A percentile compares a stretch with the other conserved stretches of the same genome.
These are phyloP conservation scores for Gracilaria domingensis DNA, from an alignment of 23 red algal genomes.

Conservation along the genomic window DNA sequence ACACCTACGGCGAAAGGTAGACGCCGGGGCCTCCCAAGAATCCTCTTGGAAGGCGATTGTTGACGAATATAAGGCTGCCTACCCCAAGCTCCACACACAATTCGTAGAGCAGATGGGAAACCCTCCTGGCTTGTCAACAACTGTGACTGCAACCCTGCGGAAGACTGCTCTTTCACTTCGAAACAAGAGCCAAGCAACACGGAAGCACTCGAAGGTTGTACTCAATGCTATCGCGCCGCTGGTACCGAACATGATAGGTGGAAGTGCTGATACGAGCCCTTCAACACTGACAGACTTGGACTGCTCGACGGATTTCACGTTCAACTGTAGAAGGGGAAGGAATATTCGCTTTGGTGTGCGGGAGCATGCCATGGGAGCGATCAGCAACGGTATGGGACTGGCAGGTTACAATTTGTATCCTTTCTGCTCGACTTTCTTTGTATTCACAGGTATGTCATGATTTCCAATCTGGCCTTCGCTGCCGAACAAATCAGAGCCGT, in stretches of 20 bases:
- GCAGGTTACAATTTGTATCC: constrained; percentile 71
- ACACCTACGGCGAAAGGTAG: constrained; percentile 69
- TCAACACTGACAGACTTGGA: constrained; percentile 90
- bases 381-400: constrained; percentile 77
- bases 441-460: constrained; percentile 78
- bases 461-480: not conserved
- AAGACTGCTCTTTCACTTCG: constrained; percentile 41
- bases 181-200: constrained; percentile 74
- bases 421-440: constrained; percentile 96
- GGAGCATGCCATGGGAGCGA: constrained; percentile 94
- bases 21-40: constrained; percentile 44
- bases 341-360: constrained; percentile 95
- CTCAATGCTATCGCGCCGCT: constrained; percentile 81
- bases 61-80: constrained; percentile 69
- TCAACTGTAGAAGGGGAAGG: constrained; percentile 34
- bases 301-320: constrained; percentile 65
- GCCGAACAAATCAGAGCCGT: not conserved
- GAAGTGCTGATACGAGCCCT: constrained; percentile 89
- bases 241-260: constrained; percentile 86
- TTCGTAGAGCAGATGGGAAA: constrained; percentile 72
- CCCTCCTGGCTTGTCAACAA: constrained; percentile 27
- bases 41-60: constrained; percentile 62
- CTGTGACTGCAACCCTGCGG: constrained; percentile 56
- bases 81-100: constrained; percentile 67
- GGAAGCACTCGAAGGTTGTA: constrained; percentile 83